phyloP scores from a whole-genome alignment of 305 asterid genomes.

The Salvia sclarea region DNA sequence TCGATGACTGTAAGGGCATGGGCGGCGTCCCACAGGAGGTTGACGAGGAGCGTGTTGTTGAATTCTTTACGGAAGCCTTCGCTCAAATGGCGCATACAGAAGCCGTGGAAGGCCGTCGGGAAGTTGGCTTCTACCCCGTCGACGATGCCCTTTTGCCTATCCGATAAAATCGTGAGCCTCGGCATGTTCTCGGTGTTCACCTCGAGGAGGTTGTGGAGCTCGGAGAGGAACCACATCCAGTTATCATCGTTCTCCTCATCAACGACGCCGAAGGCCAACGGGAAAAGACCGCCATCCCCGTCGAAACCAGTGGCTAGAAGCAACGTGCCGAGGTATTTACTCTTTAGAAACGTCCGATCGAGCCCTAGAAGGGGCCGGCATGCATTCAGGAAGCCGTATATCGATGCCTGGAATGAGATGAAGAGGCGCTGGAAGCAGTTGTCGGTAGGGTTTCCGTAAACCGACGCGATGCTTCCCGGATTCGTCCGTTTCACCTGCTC shows the following conservation, averaged over 20 bases:
- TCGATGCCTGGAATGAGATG: constrained; percentile 88
- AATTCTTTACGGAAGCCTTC: constrained; percentile 91
- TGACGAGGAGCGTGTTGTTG: constrained; percentile 81
- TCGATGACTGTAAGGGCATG: constrained; percentile 78
- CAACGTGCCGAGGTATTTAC: constrained; percentile 87
- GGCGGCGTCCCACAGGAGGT: constrained; percentile 91
- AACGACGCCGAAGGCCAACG: constrained; percentile 93
- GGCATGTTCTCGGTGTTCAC: constrained; percentile 96
- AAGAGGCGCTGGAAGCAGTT: constrained; percentile 88
- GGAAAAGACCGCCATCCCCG: constrained; percentile 92
- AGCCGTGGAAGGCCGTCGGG: constrained; percentile 96
- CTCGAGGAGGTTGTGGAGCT: constrained; percentile 88
- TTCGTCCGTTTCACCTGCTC: constrained; percentile 88
- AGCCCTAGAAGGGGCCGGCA: constrained; percentile 98
- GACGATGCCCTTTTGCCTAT: constrained; percentile 79
- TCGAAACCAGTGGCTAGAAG: constrained; percentile 96
- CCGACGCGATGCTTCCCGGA: constrained; percentile 90
- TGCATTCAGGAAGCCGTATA: constrained; percentile 85
- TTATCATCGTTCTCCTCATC: constrained; percentile 92
- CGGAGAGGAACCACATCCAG: constrained; percentile 99
- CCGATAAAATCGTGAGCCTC: constrained; percentile 87
- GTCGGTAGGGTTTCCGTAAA: constrained; percentile 66
- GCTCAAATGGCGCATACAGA: constrained; percentile 91
- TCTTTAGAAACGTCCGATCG: constrained; percentile 78
- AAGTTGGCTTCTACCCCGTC: constrained; percentile 91